These are phyloP conservation scores for Hyphopichia burtonii DNA, from an alignment of 1,139 yeast genomes.

Conservation along the genomic window DNA sequence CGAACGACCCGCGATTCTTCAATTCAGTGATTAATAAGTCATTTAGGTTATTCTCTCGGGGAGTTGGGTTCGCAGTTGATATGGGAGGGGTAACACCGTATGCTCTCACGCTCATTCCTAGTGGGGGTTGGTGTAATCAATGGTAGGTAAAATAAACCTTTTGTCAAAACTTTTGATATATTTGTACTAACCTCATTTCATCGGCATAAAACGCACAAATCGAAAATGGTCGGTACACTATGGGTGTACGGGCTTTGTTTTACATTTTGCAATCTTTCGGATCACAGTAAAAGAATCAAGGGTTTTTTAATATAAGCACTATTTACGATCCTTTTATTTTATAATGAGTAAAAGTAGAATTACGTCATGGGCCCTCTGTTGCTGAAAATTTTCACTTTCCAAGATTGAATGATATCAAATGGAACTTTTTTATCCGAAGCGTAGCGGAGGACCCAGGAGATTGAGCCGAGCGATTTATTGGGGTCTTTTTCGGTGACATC, in stretches of 20 bases:
- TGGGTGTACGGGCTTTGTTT: too few species aligned
- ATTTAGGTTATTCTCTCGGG: constrained; percentile 72
- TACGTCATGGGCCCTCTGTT: neutral
- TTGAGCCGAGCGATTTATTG: constrained; percentile 8
- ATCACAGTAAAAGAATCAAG: too few species aligned
- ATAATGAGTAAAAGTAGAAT: too few species aligned
- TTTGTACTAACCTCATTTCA: neutral
- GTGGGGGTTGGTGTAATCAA: constrained; percentile 22
- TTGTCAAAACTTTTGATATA: neutral
- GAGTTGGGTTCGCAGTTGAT: constrained; percentile 78
- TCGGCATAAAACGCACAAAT: neutral
- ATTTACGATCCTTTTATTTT: too few species aligned
- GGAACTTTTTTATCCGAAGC: constrained; percentile 12
- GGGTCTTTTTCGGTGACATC: constrained; percentile 10
- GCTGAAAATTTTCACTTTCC: constrained; percentile 4
- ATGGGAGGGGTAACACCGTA: constrained; percentile 93
- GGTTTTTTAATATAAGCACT: too few species aligned
- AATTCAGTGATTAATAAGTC: constrained; percentile 76
- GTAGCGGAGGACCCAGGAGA: constrained; percentile 11
- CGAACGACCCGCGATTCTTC: constrained; percentile 85
- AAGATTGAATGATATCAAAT: constrained; percentile 5
- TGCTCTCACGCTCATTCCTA: constrained; percentile 22
- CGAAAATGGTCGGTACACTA: too few species aligned
- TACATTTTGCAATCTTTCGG: too few species aligned
- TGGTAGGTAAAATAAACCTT: too few species aligned